Evolutionary conservation across 2,329 filamentous ascomycete genomes (phyloP).

Genomic region (Ceratocystis cacaofunesta): DNA sequence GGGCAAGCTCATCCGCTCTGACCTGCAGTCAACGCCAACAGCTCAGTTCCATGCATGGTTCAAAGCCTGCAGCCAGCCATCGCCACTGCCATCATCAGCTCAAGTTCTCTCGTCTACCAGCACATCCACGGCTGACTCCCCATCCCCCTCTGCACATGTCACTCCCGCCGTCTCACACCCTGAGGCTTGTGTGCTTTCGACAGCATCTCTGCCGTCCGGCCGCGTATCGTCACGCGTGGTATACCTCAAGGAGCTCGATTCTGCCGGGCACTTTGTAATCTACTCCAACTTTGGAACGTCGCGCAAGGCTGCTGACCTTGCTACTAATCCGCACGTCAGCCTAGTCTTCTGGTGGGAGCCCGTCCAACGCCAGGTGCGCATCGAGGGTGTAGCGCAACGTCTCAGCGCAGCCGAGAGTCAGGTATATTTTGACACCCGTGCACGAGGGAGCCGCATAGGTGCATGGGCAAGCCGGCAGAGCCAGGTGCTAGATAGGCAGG

Average conservation of each 20-base stretch:
- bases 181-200: conserved; percentile 78
- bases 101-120: conserved; percentile 30
- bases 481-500: conserved; percentile 44
- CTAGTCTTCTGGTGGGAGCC: conserved; percentile 85
- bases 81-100: conserved; percentile 25
- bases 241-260: conserved; percentile 90
- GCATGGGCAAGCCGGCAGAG: conserved; percentile 92
- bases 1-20: conserved; percentile 42
- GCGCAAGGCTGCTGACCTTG: conserved; percentile 51
- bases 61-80: conserved; percentile 43
- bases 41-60: conserved; percentile 88
- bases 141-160: conserved; percentile 58
- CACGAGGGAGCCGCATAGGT: conserved; percentile 68
- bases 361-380: conserved; percentile 75
- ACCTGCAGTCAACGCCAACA: conserved; percentile 52
- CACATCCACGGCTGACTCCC: conserved; percentile 74
- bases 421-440: conserved; percentile 50
- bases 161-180: conserved; percentile 48
- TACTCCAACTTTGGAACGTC: conserved; percentile 87
- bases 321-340: conserved; percentile 59
- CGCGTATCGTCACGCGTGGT: conserved; percentile 74
- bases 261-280: conserved; percentile 53
- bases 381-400: conserved; percentile 63
- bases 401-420: conserved; percentile 57
- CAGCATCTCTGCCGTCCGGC: conserved; percentile 67